Evolutionary conservation across 2,329 filamentous ascomycete genomes (phyloP).

Genomic region (Phaeoacremonium minimum): DNA sequence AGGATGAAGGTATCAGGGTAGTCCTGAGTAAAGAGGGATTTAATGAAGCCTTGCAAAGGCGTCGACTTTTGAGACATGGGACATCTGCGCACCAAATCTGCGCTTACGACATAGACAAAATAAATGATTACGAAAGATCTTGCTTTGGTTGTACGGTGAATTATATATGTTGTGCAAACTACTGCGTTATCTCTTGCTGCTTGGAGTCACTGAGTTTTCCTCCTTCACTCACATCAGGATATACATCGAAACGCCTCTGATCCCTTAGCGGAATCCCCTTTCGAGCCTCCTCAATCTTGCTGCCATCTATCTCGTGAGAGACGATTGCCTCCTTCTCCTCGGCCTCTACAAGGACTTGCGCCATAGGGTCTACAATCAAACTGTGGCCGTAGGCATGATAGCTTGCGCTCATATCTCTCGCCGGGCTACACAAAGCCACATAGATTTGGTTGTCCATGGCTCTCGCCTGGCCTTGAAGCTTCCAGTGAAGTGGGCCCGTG

Average conservation of each 20-base stretch:
- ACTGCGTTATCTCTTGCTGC: no score
- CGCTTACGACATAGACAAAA: no score
- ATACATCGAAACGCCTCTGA: conserved; percentile 92
- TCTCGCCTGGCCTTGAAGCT: conserved; percentile 72
- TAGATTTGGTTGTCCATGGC: conserved; percentile 94
- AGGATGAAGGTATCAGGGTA: no score
- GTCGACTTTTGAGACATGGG: no score
- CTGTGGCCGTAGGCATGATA: conserved; percentile 95
- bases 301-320: conserved; percentile 64
- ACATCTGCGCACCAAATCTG: no score
- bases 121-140: no score
- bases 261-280: conserved; percentile 78
- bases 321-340: conserved; percentile 75
- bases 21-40: no score
- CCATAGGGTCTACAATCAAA: conserved; percentile 83
- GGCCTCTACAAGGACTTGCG: conserved; percentile 72
- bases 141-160: no score
- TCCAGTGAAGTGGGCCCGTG: conserved; percentile 90
- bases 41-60: no score
- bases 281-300: conserved; percentile 68
- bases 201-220: no score
- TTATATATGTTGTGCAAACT: conserved; percentile 4
- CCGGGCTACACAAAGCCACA: conserved; percentile 88
- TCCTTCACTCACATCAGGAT: conserved; percentile 77
- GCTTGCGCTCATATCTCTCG: conserved; percentile 68